Evolutionary conservation across 768 basidiomycete species (phyloP).

Genomic region (Lyophyllum shimeji): DNA sequence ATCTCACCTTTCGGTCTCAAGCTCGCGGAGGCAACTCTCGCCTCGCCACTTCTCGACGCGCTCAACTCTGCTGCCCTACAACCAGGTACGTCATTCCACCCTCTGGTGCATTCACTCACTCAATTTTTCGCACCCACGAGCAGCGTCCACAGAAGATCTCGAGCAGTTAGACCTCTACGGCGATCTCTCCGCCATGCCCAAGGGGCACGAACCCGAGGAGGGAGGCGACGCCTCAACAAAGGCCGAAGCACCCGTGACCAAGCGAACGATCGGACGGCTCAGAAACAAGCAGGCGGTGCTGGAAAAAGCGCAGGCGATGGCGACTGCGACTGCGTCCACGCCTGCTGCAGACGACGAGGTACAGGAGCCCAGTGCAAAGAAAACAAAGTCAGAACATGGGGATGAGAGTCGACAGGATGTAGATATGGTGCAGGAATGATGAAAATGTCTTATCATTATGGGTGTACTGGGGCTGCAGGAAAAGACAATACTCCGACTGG

Average conservation of each 20-base stretch:
- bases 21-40: constrained; percentile 30
- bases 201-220: constrained; percentile 44
- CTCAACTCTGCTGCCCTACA: constrained; percentile 47
- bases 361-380: constrained; percentile 36
- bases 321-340: constrained; percentile 1
- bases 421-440: constrained; percentile 15
- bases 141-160: constrained; percentile 51
- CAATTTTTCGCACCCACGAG: background rate
- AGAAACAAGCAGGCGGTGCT: constrained; percentile 51
- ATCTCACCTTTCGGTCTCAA: constrained; percentile 15
- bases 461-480: too few relatives aligned
- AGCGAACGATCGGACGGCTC: constrained; percentile 46
- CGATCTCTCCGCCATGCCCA: constrained; percentile 41
- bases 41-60: constrained; percentile 33
- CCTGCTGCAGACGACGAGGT: constrained; percentile 16
- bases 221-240: constrained; percentile 30
- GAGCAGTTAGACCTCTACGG: constrained; percentile 60
- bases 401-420: constrained; percentile 17
- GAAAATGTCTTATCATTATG: background rate
- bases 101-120: background rate
- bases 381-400: constrained; percentile 29
- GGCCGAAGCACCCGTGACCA: constrained; percentile 33
- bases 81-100: constrained; percentile 39
- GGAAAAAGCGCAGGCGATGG: constrained; percentile 26
- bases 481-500: too few relatives aligned